These are phyloP conservation scores for Farysia itapuensis DNA, from an alignment of 1,284 basidiomycete genomes.

Conservation along the genomic window DNA sequence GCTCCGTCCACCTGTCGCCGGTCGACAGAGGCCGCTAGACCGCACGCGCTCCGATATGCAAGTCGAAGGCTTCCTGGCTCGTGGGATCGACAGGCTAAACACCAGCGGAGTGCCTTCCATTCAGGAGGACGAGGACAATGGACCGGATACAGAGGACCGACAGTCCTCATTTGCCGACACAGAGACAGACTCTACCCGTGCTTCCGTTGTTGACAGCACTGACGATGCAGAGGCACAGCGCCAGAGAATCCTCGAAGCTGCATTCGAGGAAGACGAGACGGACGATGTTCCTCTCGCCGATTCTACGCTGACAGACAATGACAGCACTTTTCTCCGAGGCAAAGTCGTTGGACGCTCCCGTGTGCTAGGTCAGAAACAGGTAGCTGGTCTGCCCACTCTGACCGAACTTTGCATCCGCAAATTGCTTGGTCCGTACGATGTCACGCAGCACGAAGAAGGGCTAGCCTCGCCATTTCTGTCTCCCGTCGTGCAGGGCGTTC, in stretches of 20 bases:
- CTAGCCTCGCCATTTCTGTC: slow-evolving; percentile 27
- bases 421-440: slow-evolving; percentile 37
- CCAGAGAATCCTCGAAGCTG: slow-evolving; percentile 34
- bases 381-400: slow-evolving; percentile 24
- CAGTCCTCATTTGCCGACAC: neutral
- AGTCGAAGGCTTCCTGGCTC: slow-evolving; percentile 33
- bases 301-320: slow-evolving; percentile 11
- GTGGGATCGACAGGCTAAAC: slow-evolving; percentile 24
- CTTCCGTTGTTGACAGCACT: neutral
- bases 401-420: slow-evolving; percentile 48
- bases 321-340: neutral
- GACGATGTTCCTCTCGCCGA: slow-evolving; percentile 7
- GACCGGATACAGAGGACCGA: neutral
- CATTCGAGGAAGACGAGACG: slow-evolving; percentile 27
- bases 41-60: slow-evolving; percentile 32
- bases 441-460: slow-evolving; percentile 11
- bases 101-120: slow-evolving; percentile 13
- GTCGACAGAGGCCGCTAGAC: slow-evolving; percentile 12
- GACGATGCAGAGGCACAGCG: slow-evolving; percentile 20
- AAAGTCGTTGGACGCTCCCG: slow-evolving; percentile 24
- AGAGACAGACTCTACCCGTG: neutral
- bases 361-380: slow-evolving; percentile 26
- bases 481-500: slow-evolving; percentile 19
- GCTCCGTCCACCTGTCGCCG: slow-evolving; percentile 9
- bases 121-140: slow-evolving; percentile 5